These are phyloP conservation scores for Lotus japonicus DNA, from an alignment of 306 rosid genomes.

Conservation along the genomic window DNA sequence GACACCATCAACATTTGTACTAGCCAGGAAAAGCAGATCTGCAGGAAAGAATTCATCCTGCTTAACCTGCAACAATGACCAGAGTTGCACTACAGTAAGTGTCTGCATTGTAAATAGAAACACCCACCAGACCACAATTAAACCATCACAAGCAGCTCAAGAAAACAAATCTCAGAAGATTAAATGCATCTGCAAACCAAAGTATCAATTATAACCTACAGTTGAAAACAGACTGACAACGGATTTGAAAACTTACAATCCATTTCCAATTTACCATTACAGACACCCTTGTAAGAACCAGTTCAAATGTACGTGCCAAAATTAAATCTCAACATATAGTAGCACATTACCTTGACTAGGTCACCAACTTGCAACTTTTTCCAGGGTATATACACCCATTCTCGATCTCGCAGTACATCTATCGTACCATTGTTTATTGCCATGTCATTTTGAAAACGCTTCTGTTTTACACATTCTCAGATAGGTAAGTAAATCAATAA, in stretches of 20 bases:
- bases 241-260: background rate
- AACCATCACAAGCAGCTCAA: background rate
- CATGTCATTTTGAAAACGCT: slow-evolving; percentile 92
- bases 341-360: slow-evolving; percentile 59
- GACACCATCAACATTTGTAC: slow-evolving; percentile 86
- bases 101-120: background rate
- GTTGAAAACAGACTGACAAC: background rate
- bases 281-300: background rate
- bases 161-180: background rate
- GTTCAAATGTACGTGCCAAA: background rate
- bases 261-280: background rate
- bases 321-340: slow-evolving; percentile 9
- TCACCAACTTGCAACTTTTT: slow-evolving; percentile 90
- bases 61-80: slow-evolving; percentile 52
- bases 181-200: background rate
- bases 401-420: slow-evolving; percentile 72
- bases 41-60: slow-evolving; percentile 79
- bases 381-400: slow-evolving; percentile 81
- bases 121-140: background rate
- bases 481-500: slow-evolving; percentile 16
- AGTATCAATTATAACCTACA: background rate
- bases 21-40: too few relatives aligned
- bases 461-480: slow-evolving; percentile 45
- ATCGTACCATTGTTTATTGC: slow-evolving; percentile 56
- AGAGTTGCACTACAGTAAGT: background rate